Percentiles rank a stretch among this genome's conserved stretches.
These are phyloP conservation scores for Talaromyces trachyspermus DNA, from an alignment of 495 filamentous ascomycete genomes.

Conservation along the genomic window DNA sequence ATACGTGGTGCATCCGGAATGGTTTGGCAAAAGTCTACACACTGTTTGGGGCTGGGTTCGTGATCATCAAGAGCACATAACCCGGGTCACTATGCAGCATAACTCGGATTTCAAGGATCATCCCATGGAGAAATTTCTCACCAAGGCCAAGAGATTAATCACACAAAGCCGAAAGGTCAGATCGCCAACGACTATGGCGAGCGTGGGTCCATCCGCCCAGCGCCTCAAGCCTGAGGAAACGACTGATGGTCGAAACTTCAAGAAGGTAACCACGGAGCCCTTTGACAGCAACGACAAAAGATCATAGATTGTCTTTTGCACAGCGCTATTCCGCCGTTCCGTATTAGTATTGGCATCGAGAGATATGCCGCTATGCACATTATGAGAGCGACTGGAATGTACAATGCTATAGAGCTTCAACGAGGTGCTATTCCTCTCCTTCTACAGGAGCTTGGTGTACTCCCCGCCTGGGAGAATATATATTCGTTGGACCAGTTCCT, in stretches of 20 bases:
- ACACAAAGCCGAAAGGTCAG: conserved; percentile 57
- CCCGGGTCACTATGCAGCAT: conserved; percentile 21
- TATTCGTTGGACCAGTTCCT: conserved; percentile 55
- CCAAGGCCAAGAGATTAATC: conserved; percentile 58
- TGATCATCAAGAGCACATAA: conserved; percentile 44
- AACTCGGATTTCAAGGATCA: conserved; percentile 18
- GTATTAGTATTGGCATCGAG: conserved; percentile 49
- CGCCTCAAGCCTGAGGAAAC: conserved; percentile 28
- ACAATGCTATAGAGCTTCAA: conserved; percentile 51
- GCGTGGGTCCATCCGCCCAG: conserved; percentile 40
- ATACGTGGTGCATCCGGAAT: conserved; percentile 43
- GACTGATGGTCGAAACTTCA: conserved; percentile 32
- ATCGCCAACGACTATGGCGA: conserved; percentile 48
- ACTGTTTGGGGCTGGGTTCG: conserved; percentile 50
- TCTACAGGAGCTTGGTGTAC: conserved; percentile 77
- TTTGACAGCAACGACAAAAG: conserved; percentile 38
- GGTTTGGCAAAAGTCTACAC: conserved; percentile 34
- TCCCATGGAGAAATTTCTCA: conserved; percentile 51
- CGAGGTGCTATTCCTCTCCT: conserved; percentile 56
- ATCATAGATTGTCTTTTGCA: conserved; percentile 67
- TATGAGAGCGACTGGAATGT: conserved; percentile 63
- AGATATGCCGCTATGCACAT: conserved; percentile 61
- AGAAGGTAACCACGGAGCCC: conserved; percentile 26
- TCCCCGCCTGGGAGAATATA: conserved; percentile 73
- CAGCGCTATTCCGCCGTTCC: conserved; percentile 35